phyloP scores from a whole-genome alignment of 805 yeast genomes.

The Kluyveromyces nonfermentans region DNA sequence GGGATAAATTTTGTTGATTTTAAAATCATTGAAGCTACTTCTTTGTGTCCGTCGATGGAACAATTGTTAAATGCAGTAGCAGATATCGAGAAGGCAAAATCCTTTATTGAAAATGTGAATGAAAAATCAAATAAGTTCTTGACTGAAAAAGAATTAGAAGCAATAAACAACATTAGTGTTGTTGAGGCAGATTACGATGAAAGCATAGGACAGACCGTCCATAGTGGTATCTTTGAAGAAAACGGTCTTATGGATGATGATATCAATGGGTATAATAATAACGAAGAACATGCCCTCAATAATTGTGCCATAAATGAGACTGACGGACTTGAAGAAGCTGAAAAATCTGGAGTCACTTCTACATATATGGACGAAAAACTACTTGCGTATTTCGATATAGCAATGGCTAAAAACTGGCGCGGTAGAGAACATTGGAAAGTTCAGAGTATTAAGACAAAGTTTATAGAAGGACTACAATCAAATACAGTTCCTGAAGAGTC shows the following conservation, averaged over 20 bases:
- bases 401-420: constrained; percentile 66
- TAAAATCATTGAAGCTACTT: constrained; percentile 23
- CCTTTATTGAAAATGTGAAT: constrained; percentile 36
- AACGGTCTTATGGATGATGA: constrained; percentile 14
- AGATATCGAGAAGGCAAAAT: constrained; percentile 45
- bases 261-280: constrained; percentile 15
- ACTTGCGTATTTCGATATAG: constrained; percentile 74
- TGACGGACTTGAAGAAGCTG: constrained; percentile 15
- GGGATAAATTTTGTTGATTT: constrained; percentile 29
- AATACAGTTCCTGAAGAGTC: constrained; percentile 3
- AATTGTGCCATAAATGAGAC: constrained; percentile 8
- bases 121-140: constrained; percentile 20
- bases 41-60: constrained; percentile 64
- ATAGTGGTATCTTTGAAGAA: constrained; percentile 10
- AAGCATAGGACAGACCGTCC: constrained; percentile 10
- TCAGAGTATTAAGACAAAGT: constrained; percentile 26
- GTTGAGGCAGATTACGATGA: constrained; percentile 9
- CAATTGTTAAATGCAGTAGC: constrained; percentile 50
- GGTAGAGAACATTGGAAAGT: constrained; percentile 94
- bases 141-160: constrained; percentile 25
- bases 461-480: constrained; percentile 32
- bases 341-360: constrained; percentile 18
- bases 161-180: constrained; percentile 25
- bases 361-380: constrained; percentile 46
- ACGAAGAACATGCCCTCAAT: neutral